Evolutionary conservation across 2,329 filamentous ascomycete genomes (phyloP).

Genomic region (Exophiala mesophila): DNA sequence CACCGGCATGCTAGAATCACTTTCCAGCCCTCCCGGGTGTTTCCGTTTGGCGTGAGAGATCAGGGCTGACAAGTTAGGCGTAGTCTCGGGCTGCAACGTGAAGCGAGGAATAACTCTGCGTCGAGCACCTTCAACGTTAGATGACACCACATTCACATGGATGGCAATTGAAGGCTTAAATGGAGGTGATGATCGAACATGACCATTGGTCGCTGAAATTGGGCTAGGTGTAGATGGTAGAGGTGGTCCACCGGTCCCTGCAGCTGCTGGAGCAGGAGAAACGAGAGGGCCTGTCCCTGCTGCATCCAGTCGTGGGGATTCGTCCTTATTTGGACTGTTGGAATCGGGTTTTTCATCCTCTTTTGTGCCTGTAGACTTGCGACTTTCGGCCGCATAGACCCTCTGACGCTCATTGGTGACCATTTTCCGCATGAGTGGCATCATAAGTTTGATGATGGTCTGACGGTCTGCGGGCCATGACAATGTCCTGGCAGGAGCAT

Average conservation of each 20-base stretch:
- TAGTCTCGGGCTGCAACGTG: conserved; percentile 18
- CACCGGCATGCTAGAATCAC: conserved; percentile 10
- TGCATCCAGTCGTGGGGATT: conserved; percentile 3
- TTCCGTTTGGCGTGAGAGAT: conserved; percentile 18
- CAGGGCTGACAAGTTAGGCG: conserved; percentile 18
- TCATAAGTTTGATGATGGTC: conserved; percentile 54
- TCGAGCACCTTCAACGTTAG: conserved; percentile 18
- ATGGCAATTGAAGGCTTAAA: conserved; percentile 21
- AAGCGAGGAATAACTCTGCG: conserved; percentile 24
- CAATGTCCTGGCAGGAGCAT: conserved; percentile 42
- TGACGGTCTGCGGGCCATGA: conserved; percentile 53
- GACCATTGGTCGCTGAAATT: background rate
- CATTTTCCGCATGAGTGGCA: conserved; percentile 53
- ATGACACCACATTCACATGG: conserved; percentile 25
- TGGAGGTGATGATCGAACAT: conserved; percentile 5
- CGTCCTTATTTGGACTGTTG: background rate
- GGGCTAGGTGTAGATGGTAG: background rate
- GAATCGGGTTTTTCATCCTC: conserved; percentile 6
- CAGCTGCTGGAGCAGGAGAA: background rate
- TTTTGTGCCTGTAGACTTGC: conserved; percentile 40
- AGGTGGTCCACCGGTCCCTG: conserved; percentile 1
- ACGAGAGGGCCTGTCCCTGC: background rate
- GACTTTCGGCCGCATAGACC: conserved; percentile 53
- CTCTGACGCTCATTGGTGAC: conserved; percentile 57
- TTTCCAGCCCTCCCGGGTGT: conserved; percentile 7